These are phyloP conservation scores for Spiraea crenata DNA, from an alignment of 331 rosid genomes.

Conservation along the genomic window DNA sequence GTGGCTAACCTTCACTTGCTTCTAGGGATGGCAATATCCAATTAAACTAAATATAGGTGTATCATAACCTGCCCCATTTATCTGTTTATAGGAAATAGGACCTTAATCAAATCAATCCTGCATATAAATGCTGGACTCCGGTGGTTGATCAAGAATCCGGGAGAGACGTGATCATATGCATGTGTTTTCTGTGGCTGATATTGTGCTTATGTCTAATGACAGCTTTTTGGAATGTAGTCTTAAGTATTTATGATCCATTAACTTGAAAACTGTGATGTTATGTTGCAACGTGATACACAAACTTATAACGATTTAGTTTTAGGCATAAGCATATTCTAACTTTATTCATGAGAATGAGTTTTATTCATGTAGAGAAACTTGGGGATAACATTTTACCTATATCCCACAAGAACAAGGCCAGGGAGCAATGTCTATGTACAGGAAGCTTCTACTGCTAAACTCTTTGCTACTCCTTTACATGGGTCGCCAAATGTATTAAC, in stretches of 20 bases:
- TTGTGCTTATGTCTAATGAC: too few species aligned
- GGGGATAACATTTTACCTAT: conserved; percentile 2
- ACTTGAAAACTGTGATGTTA: too few species aligned
- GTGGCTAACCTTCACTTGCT: neutral
- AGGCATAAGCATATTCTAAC: neutral
- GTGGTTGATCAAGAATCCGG: too few species aligned
- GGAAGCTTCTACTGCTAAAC: conserved; percentile 89
- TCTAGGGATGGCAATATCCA: neutral
- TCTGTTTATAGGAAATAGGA: neutral
- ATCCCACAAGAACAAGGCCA: conserved; percentile 3
- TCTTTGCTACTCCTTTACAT: conserved; percentile 65
- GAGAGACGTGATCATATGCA: too few species aligned
- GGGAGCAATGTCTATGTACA: conserved; percentile 47
- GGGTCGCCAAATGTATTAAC: conserved; percentile 64
- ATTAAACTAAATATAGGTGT: neutral
- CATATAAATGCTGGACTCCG: too few species aligned
- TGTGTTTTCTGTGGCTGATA: too few species aligned
- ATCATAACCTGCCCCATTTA: neutral
- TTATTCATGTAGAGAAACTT: conserved; percentile 21
- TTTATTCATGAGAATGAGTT: conserved; percentile 2
- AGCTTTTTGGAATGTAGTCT: too few species aligned
- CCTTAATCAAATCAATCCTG: neutral
- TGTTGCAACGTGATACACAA: too few species aligned
- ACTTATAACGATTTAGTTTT: neutral
- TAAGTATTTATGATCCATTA: too few species aligned